Evolutionary conservation across 257 asterid species (phyloP), one percentile per base, ranked within the genome.

Genomic region (Capsicum chinense): DNA sequence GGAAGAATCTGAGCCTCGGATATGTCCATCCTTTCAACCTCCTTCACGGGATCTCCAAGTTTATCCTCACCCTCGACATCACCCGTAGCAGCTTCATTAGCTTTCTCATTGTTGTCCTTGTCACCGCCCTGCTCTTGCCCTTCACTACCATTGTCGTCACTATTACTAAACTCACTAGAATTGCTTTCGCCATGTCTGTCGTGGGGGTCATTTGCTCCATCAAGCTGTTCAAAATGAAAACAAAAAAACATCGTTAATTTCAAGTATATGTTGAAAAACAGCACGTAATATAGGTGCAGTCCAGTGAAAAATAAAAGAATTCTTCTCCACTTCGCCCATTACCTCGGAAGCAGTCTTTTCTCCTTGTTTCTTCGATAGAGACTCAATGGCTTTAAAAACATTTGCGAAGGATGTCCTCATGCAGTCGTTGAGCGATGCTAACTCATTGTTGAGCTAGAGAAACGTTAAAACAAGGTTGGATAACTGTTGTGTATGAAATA

Each of bases 401-500:
- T 74, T 26, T 50, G 19, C 17, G 35, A 74, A 74, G 81, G 81
- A 74, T 74, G 62, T 5, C 59, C 5, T 33, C 62, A 74, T 21
- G 62, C 81, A 50, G 62, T 74, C 62, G 39, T 50, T 50, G 13
- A 74, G 14, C 12, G 62, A 50, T 21, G 21, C 14, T 21, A 74
- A 26, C 81, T 50, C 81, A 44, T 74, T 74, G 81, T 74, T 74
- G 81, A 74, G 62, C 81, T 74, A 50, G 62, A 19, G 81, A 50
- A 73, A 73, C 39, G 19, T 21, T 50, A 4, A 74, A 74, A 12
- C 7, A 74, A 74, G 59, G 62, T 50, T 50, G 13, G 52, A 74
- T 3, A 15, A 50, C 7, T 13, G 81, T 74, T 12, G 15, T 50
- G 13, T 50, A 74, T 50, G 59, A 21, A 21, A 74, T 39, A 50